Evolutionary conservation across 106 monocot species (phyloP), one percentile per base, ranked within the genome.

Genomic region (Apostasia shenzhenica): DNA sequence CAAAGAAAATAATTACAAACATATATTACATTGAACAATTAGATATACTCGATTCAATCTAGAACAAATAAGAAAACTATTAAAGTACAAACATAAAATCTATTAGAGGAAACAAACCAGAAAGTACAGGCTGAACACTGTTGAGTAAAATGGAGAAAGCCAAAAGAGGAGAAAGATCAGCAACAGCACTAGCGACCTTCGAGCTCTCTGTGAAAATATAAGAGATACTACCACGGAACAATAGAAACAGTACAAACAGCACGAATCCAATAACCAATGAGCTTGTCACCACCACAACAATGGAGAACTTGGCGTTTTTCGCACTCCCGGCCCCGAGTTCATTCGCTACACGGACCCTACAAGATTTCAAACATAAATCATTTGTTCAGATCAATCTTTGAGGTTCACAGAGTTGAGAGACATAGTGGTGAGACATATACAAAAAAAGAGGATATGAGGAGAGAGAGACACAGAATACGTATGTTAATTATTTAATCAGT

Each of bases 81-180:
- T 26, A 26, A 26, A 26, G 26, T 26, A 26, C 26, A 26, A 26
- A 56, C 14, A 56, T 6, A 4, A 6, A 56, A 56, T 10, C 11
- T 13, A 56, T 56, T 37, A 14, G 11, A 44, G 45, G 12, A 40
- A 12, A 42, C 59, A 71, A 0, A 93, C 88, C 92, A 41, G 89
- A 81, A 26, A 93, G 84, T 49, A 93, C 86, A 3, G 90, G 87
- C 57, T 90, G 94, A 50, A 94, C 70, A 61, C 90, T 94, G 73
- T 94, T 94, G 3, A 90, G 62, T 5, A 94, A 66, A 11, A 94
- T 85, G 58, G 86, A 87, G 81, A 90, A 69, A 51, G 90, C 90
- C 45, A 94, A 67, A 3, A 94, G 67, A 59, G 82, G 84, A 68
- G 87, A 87, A 4, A 94, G 80, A n/a, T 80, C 74, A n/a, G 64